phyloP scores from a whole-genome alignment of 768 basidiomycete species.

The Clitopilus passeckerianus region DNA sequence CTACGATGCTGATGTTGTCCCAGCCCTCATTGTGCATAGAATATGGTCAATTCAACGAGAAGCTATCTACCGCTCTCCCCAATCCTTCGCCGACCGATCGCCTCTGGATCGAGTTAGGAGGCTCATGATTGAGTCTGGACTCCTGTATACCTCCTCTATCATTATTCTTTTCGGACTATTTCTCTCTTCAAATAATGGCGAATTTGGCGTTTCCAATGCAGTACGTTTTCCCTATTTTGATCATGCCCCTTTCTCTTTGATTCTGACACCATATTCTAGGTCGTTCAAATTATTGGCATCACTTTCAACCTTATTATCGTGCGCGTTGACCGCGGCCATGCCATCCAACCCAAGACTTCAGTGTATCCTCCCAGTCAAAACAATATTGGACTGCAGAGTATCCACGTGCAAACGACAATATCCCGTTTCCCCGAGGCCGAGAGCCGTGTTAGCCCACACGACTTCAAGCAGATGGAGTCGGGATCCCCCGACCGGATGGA shows the following conservation, averaged over 20 bases:
- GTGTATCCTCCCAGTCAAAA: neutral
- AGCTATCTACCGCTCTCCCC: conserved; percentile 16
- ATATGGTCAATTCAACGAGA: conserved; percentile 28
- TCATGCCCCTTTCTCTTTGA: neutral
- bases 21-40: conserved; percentile 31
- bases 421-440: conserved; percentile 14
- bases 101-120: conserved; percentile 23
- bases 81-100: conserved; percentile 8
- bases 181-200: conserved; percentile 28
- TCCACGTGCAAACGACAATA: conserved; percentile 26
- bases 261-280: conserved; percentile 12
- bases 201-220: conserved; percentile 31
- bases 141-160: conserved; percentile 31
- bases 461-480: conserved; percentile 1
- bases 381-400: conserved; percentile 18
- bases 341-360: conserved; percentile 3
- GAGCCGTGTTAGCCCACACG: conserved; percentile 1
- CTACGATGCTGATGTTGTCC: neutral
- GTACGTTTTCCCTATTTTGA: conserved; percentile 18
- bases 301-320: conserved; percentile 28
- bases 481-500: neutral
- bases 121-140: conserved; percentile 32
- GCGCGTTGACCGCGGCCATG: conserved; percentile 18
- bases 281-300: conserved; percentile 38
- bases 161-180: conserved; percentile 28